Percentiles rank a stretch among this genome's conserved stretches.
phyloP scores from a whole-genome alignment of 768 basidiomycete species.

The Boletus rubescentipes region DNA sequence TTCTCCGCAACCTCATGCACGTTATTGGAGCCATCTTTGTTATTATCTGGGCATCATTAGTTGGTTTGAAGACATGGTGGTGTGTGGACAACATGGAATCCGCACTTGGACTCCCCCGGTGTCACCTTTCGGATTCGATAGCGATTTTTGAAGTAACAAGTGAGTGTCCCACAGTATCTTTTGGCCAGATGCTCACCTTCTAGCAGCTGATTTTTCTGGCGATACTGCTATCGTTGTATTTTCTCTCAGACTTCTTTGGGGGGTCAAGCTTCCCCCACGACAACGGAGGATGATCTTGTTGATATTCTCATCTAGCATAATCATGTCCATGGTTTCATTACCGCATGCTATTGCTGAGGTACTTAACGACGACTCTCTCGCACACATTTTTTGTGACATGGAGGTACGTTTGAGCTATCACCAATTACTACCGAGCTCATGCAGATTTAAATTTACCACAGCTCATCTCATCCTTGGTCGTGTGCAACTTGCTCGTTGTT shows the following conservation, averaged over 20 bases:
- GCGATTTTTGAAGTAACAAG: constrained; percentile 8
- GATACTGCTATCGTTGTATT: constrained; percentile 2
- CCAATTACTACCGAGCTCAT: neutral
- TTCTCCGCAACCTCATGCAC: neutral
- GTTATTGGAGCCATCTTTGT: constrained; percentile 4
- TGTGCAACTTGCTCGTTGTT: constrained; percentile 14
- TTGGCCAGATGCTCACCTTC: neutral
- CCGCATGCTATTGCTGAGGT: neutral
- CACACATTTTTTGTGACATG: neutral
- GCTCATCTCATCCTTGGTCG: neutral
- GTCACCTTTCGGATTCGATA: neutral
- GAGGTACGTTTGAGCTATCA: neutral
- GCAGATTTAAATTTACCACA: neutral
- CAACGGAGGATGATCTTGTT: constrained; percentile 16
- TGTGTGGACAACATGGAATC: neutral
- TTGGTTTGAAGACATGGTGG: neutral
- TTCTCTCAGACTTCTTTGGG: constrained; percentile 15
- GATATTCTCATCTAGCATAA: constrained; percentile 12
- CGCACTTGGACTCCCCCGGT: neutral
- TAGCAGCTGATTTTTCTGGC: neutral
- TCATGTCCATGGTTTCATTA: neutral
- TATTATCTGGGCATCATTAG: neutral
- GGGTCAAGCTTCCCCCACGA: constrained; percentile 9
- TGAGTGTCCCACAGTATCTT: neutral
- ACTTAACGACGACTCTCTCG: neutral